Percentiles rank a stretch among this genome's conserved stretches.
Evolutionary conservation across 73 alveolate species (phyloP).

Genomic region (Strombidium stylifer): DNA sequence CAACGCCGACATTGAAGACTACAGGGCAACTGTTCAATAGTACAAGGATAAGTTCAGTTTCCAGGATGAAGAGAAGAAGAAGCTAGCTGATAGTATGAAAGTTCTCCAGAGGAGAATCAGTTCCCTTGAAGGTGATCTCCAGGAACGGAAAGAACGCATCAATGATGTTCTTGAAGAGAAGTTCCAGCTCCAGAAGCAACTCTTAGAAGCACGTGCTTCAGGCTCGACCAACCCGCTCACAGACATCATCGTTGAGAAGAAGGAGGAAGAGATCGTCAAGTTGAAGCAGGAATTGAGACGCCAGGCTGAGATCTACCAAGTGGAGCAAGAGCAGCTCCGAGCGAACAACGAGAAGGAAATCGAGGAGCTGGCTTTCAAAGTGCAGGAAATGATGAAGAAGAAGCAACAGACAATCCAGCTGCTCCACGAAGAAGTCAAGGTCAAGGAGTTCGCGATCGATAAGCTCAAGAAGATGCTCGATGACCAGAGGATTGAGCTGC

Average conservation of each 20-base stretch:
- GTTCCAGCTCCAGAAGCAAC: background rate
- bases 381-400: constrained; percentile 78
- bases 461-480: constrained; percentile 90
- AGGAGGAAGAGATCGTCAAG: background rate
- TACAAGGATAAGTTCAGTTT: constrained; percentile 26
- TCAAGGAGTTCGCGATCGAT: constrained; percentile 71
- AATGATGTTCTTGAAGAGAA: background rate
- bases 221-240: too few species aligned
- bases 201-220: too few species aligned
- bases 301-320: background rate
- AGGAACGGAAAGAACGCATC: background rate
- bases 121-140: background rate
- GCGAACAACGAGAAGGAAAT: constrained; percentile 52
- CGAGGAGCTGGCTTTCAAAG: constrained; percentile 87
- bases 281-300: constrained; percentile 1
- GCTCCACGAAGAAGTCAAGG: constrained; percentile 79
- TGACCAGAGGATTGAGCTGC: constrained; percentile 85
- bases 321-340: constrained; percentile 1
- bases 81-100: constrained; percentile 27
- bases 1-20: constrained; percentile 25
- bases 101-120: constrained; percentile 19
- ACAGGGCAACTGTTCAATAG: constrained; percentile 17
- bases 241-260: too few species aligned
- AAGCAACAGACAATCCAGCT: constrained; percentile 84
- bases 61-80: constrained; percentile 16